Base-by-base conservation (phyloP, 2,329 filamentous ascomycete genomes). In the Pseudogymnoascus sp. region DNA sequence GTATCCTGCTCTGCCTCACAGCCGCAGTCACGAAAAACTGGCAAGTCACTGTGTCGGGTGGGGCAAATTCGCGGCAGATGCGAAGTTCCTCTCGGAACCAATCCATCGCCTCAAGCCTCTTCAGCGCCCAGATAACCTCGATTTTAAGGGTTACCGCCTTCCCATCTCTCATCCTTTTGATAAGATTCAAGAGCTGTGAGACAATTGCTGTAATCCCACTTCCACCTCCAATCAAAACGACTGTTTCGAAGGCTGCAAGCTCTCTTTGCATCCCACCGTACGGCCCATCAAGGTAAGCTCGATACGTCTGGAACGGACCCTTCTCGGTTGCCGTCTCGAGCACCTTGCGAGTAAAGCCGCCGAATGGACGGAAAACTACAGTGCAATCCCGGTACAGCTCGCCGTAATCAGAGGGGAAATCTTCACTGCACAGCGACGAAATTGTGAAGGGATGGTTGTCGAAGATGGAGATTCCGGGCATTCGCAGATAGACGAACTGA, bases 381-480 rank as follows among this genome's bases (percentile, higher is more conserved):
- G 90, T 89, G 76, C 96, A 92, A 73, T 97, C 93, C 60, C 92
- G 82, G 71, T 93, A 96, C 61, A 89, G 82, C 68, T 95, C 88
- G 29, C 93, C 93, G 70, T 96, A 96, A 64, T 91, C 89, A 0
- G 93, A 96, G 1, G 92, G 91, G 66, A 97, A 96, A 72, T 96
- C 92, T 50, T 96, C 89, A 72, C 90, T 96, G 76, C 92, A 97
- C 7, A 96, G 82, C 0, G 92, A 97, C 1, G 93, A 87, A 62
- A 97, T 93, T 0, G 95, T 97, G 73, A 97, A 97, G 0, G 93
- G 93, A 70, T 97, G 95, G 69, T 96, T 97, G 68, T 96, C 91
- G 64, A 97, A 87, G 1, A 96, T 75, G 0, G 92, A 93, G 68
- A 97, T 92, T 1, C 91, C 91, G 0, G 93, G 93, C 88, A 97